phyloP scores from a whole-genome alignment of 1,139 yeast genomes.

The Debaryomyces psychrophilus region DNA sequence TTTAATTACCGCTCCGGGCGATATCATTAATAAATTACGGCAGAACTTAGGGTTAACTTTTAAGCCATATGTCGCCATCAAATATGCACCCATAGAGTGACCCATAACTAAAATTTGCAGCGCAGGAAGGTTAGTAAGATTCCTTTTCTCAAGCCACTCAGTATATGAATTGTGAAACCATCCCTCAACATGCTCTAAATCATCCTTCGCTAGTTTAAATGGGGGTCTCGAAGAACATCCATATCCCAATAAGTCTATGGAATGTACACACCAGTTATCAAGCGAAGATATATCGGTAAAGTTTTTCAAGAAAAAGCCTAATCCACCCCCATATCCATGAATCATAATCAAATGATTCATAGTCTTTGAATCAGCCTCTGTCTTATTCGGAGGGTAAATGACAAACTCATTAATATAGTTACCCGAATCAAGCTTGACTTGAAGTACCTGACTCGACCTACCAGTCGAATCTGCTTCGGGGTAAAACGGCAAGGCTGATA shows the following conservation, averaged over 20 bases:
- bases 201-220: slow-evolving; percentile 35
- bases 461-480: slow-evolving; percentile 38
- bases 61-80: slow-evolving; percentile 53
- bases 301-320: slow-evolving; percentile 70
- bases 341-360: slow-evolving; percentile 63
- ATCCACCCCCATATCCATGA: slow-evolving; percentile 82
- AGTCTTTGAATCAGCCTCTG: slow-evolving; percentile 23
- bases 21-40: slow-evolving; percentile 51
- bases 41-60: slow-evolving; percentile 45
- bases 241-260: slow-evolving; percentile 74
- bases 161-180: slow-evolving; percentile 58
- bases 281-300: slow-evolving; percentile 45
- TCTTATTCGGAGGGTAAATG: slow-evolving; percentile 49
- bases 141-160: slow-evolving; percentile 46
- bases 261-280: slow-evolving; percentile 64
- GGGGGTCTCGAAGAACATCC: slow-evolving; percentile 73
- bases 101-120: slow-evolving; percentile 51
- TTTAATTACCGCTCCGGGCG: slow-evolving; percentile 67
- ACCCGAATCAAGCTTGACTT: slow-evolving; percentile 38
- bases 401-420: slow-evolving; percentile 66
- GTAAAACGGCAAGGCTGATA: slow-evolving; percentile 44
- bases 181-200: slow-evolving; percentile 43
- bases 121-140: slow-evolving; percentile 25
- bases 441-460: slow-evolving; percentile 34
- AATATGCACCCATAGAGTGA: slow-evolving; percentile 67